Evolutionary conservation across 768 basidiomycete species (phyloP), one percentile per base, ranked within the genome.

Genomic region (Kwoniella mangroviensis): DNA sequence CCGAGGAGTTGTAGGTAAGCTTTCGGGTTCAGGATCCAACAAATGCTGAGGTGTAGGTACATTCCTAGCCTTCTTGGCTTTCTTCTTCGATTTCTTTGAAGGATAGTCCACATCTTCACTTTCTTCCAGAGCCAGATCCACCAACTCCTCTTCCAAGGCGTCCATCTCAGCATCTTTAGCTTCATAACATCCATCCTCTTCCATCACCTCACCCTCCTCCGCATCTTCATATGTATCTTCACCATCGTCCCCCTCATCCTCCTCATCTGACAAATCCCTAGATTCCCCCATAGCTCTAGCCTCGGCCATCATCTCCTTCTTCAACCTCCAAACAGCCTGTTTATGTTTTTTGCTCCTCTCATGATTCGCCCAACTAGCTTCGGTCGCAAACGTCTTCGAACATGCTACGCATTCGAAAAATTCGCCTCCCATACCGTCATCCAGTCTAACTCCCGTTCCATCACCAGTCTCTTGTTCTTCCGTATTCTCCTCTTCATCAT

Each of bases 311-410:
- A 99, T 97, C 76, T 92, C 88, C 75, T 86, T 85, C 81, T 88
- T 89, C 68, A 99, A 85, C 85, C 85, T 86, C 77, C 92, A 92
- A 13, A 98, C 89, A 71, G 94, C 92, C 82, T 91, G 92, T 80
- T 92, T 80, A 77, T 99, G 97, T 83, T 94, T 97, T 84, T 91
- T 91, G 82, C 94, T 97, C 73, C 94, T 86, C 82, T 98, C 97
- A 73, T 98, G 97, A 81, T 94, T 98, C 75, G 90, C 86, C 95
- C 95, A 99, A 4, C 94, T 92, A 0, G 93, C 92, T 75, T 98
- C 94, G 73, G 90, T 94, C 77, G 90, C 85, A 80, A 98, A 98
- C 0, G 87, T 86, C 85, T 97, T 98, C 34, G 88, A 86, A 77
- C 97, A 99, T 9, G 90, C 95, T n/a, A 98, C 90, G 77, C 97